A percentile compares a stretch with the other conserved stretches of the same genome.
Evolutionary conservation across 805 yeast species (phyloP).

Genomic region (Teunomyces barrocoloradensis): DNA sequence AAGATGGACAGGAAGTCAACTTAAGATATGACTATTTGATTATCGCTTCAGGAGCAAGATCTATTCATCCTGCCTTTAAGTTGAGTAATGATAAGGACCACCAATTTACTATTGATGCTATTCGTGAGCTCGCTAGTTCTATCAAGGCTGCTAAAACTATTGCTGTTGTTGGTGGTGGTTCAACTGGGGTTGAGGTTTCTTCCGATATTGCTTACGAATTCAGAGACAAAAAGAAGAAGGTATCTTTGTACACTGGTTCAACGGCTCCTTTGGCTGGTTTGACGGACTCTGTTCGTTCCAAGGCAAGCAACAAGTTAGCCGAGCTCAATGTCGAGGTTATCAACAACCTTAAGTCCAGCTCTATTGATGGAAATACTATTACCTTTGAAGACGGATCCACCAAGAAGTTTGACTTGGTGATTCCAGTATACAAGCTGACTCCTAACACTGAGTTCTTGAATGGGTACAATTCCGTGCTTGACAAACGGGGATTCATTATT

Average conservation of each 20-base stretch:
- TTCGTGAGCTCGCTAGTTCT: constrained; percentile 14
- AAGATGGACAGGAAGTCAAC: constrained; percentile 6
- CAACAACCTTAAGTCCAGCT: constrained; percentile 12
- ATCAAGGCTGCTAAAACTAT: constrained; percentile 23
- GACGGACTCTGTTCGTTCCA: constrained; percentile 11
- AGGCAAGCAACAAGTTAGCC: constrained; percentile 16
- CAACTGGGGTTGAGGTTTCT: constrained; percentile 37
- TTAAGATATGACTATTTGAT: constrained; percentile 30
- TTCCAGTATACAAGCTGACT: constrained; percentile 21
- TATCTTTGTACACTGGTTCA: constrained; percentile 27
- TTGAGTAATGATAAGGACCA: constrained; percentile 16
- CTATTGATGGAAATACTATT: constrained; percentile 9
- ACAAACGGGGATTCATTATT: constrained; percentile 26
- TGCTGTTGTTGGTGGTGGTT: constrained; percentile 37
- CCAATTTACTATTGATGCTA: constrained; percentile 11
- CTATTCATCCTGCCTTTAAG: constrained; percentile 23
- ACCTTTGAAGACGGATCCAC: constrained; percentile 16
- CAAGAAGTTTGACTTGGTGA: constrained; percentile 26
- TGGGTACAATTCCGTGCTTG: constrained; percentile 13
- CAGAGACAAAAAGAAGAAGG: constrained; percentile 14
- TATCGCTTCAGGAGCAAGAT: constrained; percentile 33
- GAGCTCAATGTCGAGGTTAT: constrained; percentile 23
- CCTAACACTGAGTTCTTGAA: constrained; percentile 37
- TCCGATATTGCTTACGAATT: constrained; percentile 31
- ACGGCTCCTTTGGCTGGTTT: constrained; percentile 14